Evolutionary conservation across 495 filamentous ascomycete species (phyloP).

Genomic region (Amorphotheca resinae): DNA sequence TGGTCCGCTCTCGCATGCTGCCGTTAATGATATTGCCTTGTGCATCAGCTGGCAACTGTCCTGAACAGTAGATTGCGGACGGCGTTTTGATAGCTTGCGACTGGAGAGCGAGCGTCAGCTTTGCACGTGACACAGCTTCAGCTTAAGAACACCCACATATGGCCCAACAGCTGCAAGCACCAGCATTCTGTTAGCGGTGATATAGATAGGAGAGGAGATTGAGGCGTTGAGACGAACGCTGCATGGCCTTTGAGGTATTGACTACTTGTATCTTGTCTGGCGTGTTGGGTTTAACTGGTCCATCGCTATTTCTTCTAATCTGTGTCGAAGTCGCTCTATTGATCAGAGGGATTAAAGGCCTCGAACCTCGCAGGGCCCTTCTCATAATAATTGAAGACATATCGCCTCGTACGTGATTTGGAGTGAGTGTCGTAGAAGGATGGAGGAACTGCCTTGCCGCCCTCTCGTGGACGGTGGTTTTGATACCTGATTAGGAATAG

Average conservation of each 20-base stretch:
- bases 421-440: too few relatives aligned
- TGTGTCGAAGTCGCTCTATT: too few relatives aligned
- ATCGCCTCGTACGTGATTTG: too few relatives aligned
- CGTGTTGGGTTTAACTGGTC: too few relatives aligned
- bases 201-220: background rate
- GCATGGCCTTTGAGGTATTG: constrained; percentile 38
- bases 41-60: constrained; percentile 76
- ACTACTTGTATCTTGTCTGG: too few relatives aligned
- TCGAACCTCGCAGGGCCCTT: too few relatives aligned
- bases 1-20: constrained; percentile 64
- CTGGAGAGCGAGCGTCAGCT: constrained; percentile 28
- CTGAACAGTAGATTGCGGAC: constrained; percentile 78
- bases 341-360: too few relatives aligned
- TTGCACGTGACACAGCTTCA: background rate
- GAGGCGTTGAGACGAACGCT: constrained; percentile 27
- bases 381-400: too few relatives aligned
- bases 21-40: constrained; percentile 63
- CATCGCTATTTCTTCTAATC: too few relatives aligned
- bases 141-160: constrained; percentile 34
- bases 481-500: too few relatives aligned
- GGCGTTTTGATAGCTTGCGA: constrained; percentile 83
- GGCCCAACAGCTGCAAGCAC: constrained; percentile 40
- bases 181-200: background rate
- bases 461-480: too few relatives aligned
- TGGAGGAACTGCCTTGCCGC: too few relatives aligned